These are phyloP conservation scores for Cornus controversa DNA, from an alignment of 148 eudicot genomes.

Conservation along the genomic window DNA sequence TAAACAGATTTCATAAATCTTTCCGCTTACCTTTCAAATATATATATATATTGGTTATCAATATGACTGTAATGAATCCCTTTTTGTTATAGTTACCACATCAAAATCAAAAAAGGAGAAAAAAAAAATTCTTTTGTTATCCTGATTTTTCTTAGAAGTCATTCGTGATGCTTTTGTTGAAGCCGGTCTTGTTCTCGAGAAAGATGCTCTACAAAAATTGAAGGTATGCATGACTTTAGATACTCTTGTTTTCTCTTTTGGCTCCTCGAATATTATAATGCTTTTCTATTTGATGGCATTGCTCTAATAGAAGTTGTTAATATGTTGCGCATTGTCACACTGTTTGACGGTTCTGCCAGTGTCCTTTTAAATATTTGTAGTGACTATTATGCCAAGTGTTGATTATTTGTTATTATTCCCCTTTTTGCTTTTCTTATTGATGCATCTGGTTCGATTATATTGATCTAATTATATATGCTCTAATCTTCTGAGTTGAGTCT, in stretches of 20 bases:
- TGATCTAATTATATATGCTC: too few relatives aligned
- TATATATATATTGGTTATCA: too few relatives aligned
- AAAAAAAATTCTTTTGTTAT: too few relatives aligned
- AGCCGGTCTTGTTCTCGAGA: constrained; percentile 82
- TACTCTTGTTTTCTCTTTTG: background rate
- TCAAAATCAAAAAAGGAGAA: too few relatives aligned
- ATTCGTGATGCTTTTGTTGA: constrained; percentile 70
- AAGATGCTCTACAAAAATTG: constrained; percentile 45
- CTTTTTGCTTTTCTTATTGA: background rate
- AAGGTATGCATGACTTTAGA: constrained; percentile 45
- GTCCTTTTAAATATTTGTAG: background rate
- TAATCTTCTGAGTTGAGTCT: too few relatives aligned
- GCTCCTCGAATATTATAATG: background rate
- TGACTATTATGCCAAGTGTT: background rate
- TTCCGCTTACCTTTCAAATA: too few relatives aligned
- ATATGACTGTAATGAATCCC: background rate
- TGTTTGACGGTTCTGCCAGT: background rate
- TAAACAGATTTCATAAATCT: background rate
- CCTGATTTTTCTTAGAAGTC: constrained; percentile 66
- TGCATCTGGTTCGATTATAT: too few relatives aligned
- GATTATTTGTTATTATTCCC: background rate
- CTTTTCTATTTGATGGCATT: background rate
- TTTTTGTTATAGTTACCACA: too few relatives aligned
- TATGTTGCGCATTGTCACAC: background rate
- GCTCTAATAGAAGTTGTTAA: background rate